Conservation (phyloP, 83 land plant species). For the Larix sibirica region DNA sequence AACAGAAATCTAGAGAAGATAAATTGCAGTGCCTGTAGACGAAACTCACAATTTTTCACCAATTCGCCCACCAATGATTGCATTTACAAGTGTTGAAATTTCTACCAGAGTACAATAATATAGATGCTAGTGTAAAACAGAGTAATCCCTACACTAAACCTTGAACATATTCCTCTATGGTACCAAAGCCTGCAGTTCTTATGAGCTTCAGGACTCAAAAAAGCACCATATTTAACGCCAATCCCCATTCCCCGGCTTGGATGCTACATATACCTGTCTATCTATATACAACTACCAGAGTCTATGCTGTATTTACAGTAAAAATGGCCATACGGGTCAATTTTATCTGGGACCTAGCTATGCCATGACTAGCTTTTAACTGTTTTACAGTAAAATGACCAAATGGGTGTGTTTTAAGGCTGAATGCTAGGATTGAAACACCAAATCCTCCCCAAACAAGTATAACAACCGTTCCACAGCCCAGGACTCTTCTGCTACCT, state of each 20-base stretch:
- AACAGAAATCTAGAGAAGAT: slow-evolving; percentile 1
- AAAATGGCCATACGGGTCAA: not conserved
- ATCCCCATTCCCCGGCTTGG: slow-evolving; percentile 14
- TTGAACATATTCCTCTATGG: slow-evolving; percentile 13
- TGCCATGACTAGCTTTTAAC: not conserved
- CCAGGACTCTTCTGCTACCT: slow-evolving; percentile 18
- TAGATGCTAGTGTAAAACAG: slow-evolving; percentile 1
- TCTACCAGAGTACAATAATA: slow-evolving; percentile 5
- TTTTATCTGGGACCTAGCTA: not conserved
- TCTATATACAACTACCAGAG: slow-evolving; percentile 2
- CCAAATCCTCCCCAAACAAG: slow-evolving; percentile 18
- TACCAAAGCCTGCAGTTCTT: not conserved
- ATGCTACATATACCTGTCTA: slow-evolving; percentile 6
- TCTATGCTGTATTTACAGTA: slow-evolving; percentile 7
- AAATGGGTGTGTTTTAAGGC: not conserved
- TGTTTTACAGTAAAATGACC: slow-evolving; percentile 2
- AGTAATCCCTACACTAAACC: no score
- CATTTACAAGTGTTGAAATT: slow-evolving; percentile 16
- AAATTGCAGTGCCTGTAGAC: slow-evolving; percentile 7
- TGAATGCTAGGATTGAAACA: slow-evolving; percentile 8
- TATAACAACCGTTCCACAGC: slow-evolving; percentile 18
- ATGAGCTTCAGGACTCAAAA: not conserved
- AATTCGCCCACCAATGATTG: slow-evolving; percentile 14
- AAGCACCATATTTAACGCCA: slow-evolving; percentile 12
- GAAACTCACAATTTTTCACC: slow-evolving; percentile 6